phyloP scores from a whole-genome alignment of 805 yeast species.

The Yarrowia divulgata region DNA sequence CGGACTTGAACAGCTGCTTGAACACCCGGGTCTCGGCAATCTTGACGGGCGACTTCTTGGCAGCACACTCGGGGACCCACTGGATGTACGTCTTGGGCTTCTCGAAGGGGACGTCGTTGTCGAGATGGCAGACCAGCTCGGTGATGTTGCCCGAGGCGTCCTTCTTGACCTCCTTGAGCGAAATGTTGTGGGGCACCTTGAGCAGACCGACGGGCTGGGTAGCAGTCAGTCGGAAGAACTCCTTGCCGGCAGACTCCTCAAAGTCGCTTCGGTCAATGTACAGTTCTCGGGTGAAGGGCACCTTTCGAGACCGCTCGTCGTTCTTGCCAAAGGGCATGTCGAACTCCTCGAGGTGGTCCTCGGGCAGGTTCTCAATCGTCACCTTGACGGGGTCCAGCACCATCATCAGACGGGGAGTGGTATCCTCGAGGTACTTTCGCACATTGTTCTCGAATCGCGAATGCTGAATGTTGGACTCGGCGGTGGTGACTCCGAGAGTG shows the following conservation, averaged over 20 bases:
- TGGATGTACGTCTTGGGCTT: constrained; percentile 97
- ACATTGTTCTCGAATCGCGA: constrained; percentile 88
- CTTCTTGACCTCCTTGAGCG: constrained; percentile 71
- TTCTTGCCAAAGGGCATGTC: constrained; percentile 84
- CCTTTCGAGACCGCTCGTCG: constrained; percentile 74
- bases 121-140: constrained; percentile 80
- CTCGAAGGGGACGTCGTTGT: constrained; percentile 64
- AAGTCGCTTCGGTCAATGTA: constrained; percentile 91
- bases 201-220: constrained; percentile 94
- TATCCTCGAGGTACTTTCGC: constrained; percentile 83
- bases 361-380: constrained; percentile 79
- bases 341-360: constrained; percentile 71
- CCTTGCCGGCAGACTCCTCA: constrained; percentile 64
- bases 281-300: constrained; percentile 77
- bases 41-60: constrained; percentile 66
- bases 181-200: constrained; percentile 84
- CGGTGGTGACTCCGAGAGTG: constrained; percentile 95
- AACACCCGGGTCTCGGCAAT: constrained; percentile 83
- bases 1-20: constrained; percentile 86
- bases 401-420: constrained; percentile 95
- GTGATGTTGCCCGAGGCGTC: constrained; percentile 67
- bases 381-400: constrained; percentile 85
- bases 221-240: constrained; percentile 92
- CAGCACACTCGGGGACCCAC: constrained; percentile 83
- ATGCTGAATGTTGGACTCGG: constrained; percentile 89